Conservation (phyloP, 2,329 filamentous ascomycete genomes). For the Fusarium palustre region DNA sequence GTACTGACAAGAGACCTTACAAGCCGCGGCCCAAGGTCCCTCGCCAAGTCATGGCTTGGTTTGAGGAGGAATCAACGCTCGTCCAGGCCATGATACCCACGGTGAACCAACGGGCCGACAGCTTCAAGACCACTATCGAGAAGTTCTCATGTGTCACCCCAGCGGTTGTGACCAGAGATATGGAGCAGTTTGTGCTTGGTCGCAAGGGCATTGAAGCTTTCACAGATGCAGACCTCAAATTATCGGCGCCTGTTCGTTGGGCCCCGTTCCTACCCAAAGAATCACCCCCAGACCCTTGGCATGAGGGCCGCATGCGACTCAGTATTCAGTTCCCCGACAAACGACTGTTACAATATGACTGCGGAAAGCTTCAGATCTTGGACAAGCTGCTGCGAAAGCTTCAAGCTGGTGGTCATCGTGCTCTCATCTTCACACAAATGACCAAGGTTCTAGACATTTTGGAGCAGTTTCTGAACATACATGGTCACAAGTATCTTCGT, state of each 20-base stretch:
- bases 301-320: constrained; percentile 90
- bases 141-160: constrained; percentile 95
- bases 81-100: constrained; percentile 78
- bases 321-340: constrained; percentile 98
- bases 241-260: constrained; percentile 67
- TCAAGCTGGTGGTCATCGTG: constrained; percentile 90
- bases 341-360: constrained; percentile 95
- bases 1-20: constrained; percentile 68
- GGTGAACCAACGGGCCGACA: constrained; percentile 76
- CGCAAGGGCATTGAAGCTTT: constrained; percentile 68
- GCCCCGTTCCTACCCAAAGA: constrained; percentile 68
- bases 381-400: constrained; percentile 87
- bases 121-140: constrained; percentile 79
- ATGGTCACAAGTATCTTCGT: constrained; percentile 95
- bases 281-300: constrained; percentile 81
- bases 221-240: constrained; percentile 65
- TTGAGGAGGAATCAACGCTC: constrained; percentile 74
- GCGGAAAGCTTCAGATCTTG: constrained; percentile 92
- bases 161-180: constrained; percentile 83
- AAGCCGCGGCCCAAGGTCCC: constrained; percentile 71
- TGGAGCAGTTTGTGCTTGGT: constrained; percentile 76
- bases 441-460: constrained; percentile 97
- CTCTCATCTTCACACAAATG: constrained; percentile 99
- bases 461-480: constrained; percentile 97
- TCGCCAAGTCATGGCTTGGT: constrained; percentile 76